phyloP scores from a whole-genome alignment of 257 asterid genomes.

The Striga asiatica region DNA sequence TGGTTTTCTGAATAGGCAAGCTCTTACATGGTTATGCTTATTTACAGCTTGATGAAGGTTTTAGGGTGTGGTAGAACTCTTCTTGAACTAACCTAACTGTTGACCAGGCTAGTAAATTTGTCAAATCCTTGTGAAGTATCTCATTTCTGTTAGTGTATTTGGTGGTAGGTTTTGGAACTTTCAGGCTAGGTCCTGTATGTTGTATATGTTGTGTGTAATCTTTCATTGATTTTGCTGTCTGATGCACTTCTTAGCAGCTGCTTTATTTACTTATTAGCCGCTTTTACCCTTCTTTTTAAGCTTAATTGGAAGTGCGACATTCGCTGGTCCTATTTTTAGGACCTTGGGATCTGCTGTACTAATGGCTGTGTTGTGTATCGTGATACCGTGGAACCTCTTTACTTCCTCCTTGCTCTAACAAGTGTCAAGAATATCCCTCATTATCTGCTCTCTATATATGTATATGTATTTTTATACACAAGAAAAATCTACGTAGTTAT shows the following conservation, averaged over 20 bases:
- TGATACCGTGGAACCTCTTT: background rate
- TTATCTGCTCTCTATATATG: background rate
- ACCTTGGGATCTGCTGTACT: background rate
- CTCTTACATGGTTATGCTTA: too few species aligned
- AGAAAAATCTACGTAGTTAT: too few species aligned
- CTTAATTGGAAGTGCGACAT: background rate
- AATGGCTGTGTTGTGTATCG: background rate
- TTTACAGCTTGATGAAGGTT: too few species aligned
- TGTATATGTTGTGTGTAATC: background rate
- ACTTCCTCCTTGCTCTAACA: background rate
- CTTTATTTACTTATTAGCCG: background rate
- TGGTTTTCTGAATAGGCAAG: background rate
- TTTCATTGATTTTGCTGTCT: background rate
- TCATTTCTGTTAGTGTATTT: background rate
- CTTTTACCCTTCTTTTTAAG: conserved; percentile 1
- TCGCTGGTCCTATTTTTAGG: background rate
- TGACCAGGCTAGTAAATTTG: background rate
- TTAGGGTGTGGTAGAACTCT: too few species aligned
- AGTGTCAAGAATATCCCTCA: background rate
- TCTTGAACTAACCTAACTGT: too few species aligned
- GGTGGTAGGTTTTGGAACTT: background rate
- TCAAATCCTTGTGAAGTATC: background rate
- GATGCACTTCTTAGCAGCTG: conserved; percentile 3
- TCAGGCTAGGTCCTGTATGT: background rate
- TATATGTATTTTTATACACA: background rate